These are phyloP conservation scores for Ustilago lituana DNA, from an alignment of 1,284 basidiomycete species.

Conservation along the genomic window DNA sequence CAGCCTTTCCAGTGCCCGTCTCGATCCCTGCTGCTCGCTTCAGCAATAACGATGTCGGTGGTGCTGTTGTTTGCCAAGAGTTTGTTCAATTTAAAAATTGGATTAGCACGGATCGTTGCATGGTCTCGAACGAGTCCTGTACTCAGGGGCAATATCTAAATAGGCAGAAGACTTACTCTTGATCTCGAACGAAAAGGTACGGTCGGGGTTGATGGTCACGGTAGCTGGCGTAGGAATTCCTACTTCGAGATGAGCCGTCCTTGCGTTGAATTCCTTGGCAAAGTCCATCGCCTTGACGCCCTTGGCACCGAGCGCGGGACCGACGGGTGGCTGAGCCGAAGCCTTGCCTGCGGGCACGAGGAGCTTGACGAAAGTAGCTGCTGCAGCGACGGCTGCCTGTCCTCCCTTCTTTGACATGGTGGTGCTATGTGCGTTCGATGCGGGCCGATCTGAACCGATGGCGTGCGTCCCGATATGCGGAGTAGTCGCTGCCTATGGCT, in stretches of 20 bases:
- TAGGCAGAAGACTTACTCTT: slow-evolving; percentile 47
- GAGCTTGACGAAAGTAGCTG: slow-evolving; percentile 71
- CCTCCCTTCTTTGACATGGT: slow-evolving; percentile 65
- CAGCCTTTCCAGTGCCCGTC: slow-evolving; percentile 77
- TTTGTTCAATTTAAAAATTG: no score
- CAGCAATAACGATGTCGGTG: slow-evolving; percentile 86
- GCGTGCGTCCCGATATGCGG: no score
- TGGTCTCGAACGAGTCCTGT: no score
- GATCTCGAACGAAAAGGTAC: slow-evolving; percentile 83
- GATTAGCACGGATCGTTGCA: no score
- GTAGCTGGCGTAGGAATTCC: slow-evolving; percentile 88
- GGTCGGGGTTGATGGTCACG: slow-evolving; percentile 92
- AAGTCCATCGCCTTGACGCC: slow-evolving; percentile 99
- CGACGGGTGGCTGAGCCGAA: slow-evolving; percentile 93
- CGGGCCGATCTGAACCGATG: no score
- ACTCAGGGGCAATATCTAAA: background rate
- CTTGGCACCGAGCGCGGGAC: slow-evolving; percentile 94
- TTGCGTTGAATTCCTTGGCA: slow-evolving; percentile 77
- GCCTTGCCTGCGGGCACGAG: slow-evolving; percentile 93
- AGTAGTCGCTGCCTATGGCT: no score
- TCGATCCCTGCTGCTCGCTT: slow-evolving; percentile 91
- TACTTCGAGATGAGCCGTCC: slow-evolving; percentile 85
- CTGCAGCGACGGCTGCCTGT: slow-evolving; percentile 45
- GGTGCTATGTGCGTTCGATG: background rate
- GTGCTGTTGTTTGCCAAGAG: slow-evolving; percentile 75